Evolutionary conservation across 2,329 filamentous ascomycete genomes (phyloP).

Genomic region (Sclerotinia trifoliorum): DNA sequence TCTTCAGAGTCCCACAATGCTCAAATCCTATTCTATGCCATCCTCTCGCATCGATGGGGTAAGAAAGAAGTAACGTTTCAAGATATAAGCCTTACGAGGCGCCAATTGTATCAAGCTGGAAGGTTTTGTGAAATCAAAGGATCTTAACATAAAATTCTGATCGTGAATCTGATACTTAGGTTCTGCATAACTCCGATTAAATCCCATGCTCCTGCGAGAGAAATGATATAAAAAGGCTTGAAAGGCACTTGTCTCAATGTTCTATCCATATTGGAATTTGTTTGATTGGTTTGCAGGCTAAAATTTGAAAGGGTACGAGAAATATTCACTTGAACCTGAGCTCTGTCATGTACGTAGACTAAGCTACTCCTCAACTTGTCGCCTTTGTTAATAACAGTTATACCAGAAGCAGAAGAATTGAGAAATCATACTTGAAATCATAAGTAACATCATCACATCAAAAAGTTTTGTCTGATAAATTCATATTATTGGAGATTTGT

Average conservation of each 20-base stretch:
- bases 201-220: background rate
- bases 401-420: background rate
- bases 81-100: slow-evolving; percentile 20
- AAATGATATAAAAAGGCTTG: background rate
- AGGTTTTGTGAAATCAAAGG: background rate
- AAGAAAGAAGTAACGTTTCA: slow-evolving; percentile 40
- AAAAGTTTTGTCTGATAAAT: background rate
- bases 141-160: background rate
- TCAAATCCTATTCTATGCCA: slow-evolving; percentile 35
- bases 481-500: background rate
- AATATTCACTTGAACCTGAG: slow-evolving; percentile 2
- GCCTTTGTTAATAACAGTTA: background rate
- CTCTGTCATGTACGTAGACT: background rate
- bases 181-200: background rate
- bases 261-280: background rate
- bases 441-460: background rate
- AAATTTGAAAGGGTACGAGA: background rate
- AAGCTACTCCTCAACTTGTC: background rate
- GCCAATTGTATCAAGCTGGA: background rate
- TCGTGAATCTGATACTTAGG: background rate
- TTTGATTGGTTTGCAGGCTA: background rate
- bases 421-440: background rate
- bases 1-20: background rate
- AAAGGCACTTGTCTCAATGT: background rate
- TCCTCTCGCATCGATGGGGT: slow-evolving; percentile 44